A percentile compares a stretch with the other conserved stretches of the same genome.
Conservation (phyloP, 352 stramenopile genomes). For the Plasmopara viticola region DNA sequence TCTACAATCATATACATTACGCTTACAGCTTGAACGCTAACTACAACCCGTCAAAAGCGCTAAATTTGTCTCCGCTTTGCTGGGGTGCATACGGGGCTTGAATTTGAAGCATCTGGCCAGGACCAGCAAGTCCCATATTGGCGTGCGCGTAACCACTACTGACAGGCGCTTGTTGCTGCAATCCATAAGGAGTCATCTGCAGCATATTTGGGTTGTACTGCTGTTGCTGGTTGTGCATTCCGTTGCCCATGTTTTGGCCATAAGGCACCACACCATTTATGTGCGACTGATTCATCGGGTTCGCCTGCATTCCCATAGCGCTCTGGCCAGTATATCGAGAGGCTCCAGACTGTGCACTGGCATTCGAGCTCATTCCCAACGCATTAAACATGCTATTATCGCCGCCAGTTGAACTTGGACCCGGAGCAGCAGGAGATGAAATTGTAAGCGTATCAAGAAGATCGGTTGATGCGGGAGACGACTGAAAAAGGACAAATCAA, state of each 20-base stretch:
- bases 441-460: conserved; percentile 46
- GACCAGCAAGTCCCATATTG: conserved; percentile 42
- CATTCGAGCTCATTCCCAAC: conserved; percentile 49
- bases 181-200: conserved; percentile 75
- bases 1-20: conserved; percentile 30
- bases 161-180: conserved; percentile 49
- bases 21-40: conserved; percentile 4
- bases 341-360: conserved; percentile 14
- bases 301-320: conserved; percentile 25
- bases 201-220: conserved; percentile 55
- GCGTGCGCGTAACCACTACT: conserved; percentile 33
- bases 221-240: conserved; percentile 36
- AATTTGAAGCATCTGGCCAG: conserved; percentile 64
- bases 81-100: conserved; percentile 50
- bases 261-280: conserved; percentile 19
- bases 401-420: conserved; percentile 18
- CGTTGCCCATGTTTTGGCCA: conserved; percentile 28
- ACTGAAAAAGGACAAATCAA: conserved; percentile 14
- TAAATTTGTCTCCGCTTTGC: conserved; percentile 62
- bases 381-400: conserved; percentile 53
- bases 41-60: conserved; percentile 73
- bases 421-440: conserved; percentile 31
- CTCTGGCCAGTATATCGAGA: conserved; percentile 39
- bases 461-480: conserved; percentile 25
- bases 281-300: conserved; percentile 23